Evolutionary conservation across 352 stramenopile species (phyloP), one percentile per base, ranked within the genome.

Genomic region (Globisporangium camurandrum): DNA sequence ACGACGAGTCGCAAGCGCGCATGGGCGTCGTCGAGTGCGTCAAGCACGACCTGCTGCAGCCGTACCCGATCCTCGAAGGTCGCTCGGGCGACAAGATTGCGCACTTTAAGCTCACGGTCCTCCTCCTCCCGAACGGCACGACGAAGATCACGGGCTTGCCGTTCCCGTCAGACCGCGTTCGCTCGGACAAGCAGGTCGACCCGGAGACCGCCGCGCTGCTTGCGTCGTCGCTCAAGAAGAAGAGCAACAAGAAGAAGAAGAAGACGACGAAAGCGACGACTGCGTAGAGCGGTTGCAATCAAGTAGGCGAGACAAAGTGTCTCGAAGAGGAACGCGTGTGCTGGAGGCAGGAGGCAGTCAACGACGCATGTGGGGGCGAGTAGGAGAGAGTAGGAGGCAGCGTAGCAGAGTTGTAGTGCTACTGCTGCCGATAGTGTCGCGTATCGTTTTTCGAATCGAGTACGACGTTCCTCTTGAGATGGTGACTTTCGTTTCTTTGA

Each of bases 31-130:
- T 96, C 5, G 97, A 99, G 78, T 99, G 93, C 71, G 79, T 99
- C 51, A 93, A 92, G 58, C 96, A 99, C 75, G 93, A 98, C 51
- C 75, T 99, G 22, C 69, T 99, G 53, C 86, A 95, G 59, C 84
- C 95, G 4, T 99, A 99, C 71, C 97, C 97, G 27, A 96, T 98
- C 56, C 75, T 99, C 52, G 86, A 98, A 66, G 97, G 97, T 54
- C 85, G 90, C 46, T 68, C 75, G 11, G 95, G 93, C 42, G 96
- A 98, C 47, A 95, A 97, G 63, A 90, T 99, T 28, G 96, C 94
- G 5, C 97, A 99, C 75, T 98, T 99, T 75, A 99, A 99, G 84
- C 95, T 89, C 49, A 99, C 97, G 12, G 92, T 99, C 41, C 75
- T 99, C 48, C 78, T 99, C 42, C 64, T 99, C 53, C 89, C 95